Percentiles rank a stretch among this genome's conserved stretches.
Evolutionary conservation across 768 basidiomycete species (phyloP).

Genomic region (Macrolepiota dolichaula): DNA sequence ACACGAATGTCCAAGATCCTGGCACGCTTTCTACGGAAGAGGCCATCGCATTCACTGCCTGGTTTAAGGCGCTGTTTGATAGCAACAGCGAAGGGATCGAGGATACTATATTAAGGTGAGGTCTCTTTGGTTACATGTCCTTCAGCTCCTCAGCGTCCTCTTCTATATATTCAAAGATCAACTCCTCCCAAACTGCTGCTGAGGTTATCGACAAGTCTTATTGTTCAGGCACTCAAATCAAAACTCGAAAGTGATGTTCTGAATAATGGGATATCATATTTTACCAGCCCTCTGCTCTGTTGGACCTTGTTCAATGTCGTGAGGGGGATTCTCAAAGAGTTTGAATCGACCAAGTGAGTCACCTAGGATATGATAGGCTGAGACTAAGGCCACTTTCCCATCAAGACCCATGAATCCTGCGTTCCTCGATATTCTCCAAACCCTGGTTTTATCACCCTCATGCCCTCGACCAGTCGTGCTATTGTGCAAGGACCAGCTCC

Average conservation of each 20-base stretch:
- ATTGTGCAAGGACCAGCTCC: conserved; percentile 37
- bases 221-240: conserved; percentile 56
- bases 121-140: background rate
- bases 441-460: conserved; percentile 55
- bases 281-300: conserved; percentile 65
- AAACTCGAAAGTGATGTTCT: conserved; percentile 68
- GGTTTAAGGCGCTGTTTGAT: conserved; percentile 81
- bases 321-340: conserved; percentile 57
- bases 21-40: conserved; percentile 46
- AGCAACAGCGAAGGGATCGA: conserved; percentile 78
- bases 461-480: conserved; percentile 67
- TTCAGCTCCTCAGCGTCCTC: background rate
- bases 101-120: conserved; percentile 66
- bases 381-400: background rate
- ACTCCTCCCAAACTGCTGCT: conserved; percentile 69
- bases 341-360: conserved; percentile 52
- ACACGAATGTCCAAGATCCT: conserved; percentile 42
- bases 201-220: conserved; percentile 63
- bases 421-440: conserved; percentile 66
- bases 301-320: conserved; percentile 82
- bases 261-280: conserved; percentile 75
- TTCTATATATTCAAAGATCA: conserved; percentile 37
- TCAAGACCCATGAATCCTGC: conserved; percentile 44
- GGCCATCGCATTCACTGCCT: conserved; percentile 42
- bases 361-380: background rate